Base-by-base conservation (phyloP, 768 basidiomycete species). In the Antrodiella citrinella region DNA sequence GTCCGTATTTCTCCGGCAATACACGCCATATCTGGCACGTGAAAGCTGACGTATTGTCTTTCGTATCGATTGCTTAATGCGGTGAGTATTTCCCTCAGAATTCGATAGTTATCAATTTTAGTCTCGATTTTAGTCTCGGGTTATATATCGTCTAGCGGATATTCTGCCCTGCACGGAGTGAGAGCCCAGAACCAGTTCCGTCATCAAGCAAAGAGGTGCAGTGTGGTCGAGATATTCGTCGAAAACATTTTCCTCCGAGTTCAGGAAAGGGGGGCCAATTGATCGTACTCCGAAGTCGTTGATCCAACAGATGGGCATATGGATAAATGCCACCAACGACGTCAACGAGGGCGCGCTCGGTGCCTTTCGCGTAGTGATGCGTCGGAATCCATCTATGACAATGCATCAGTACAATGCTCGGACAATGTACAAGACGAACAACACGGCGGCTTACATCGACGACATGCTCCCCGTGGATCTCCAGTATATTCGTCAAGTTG, bases 201-300 rank as follows among this genome's bases (percentile, higher is more conserved):
- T n/a, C n/a, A n/a, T n/a, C n/a, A n/a, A n/a, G n/a, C n/a, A n/a
- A n/a, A n/a, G n/a, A n/a, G n/a, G n/a, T n/a, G n/a, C n/a, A n/a
- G n/a, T n/a, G n/a, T n/a, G n/a, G n/a, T n/a, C n/a, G n/a, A n/a
- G n/a, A n/a, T n/a, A n/a, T n/a, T n/a, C n/a, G 2, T 66, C 60
- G 54, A 46, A 42, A 2, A 50, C 58, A n/a, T 68, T 67, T 38
- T 53, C 59, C 0, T 45, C 59, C n/a, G 67, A 68, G 39, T 68
- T 63, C 45, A 49, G 26, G 3, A 22, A 47, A 3, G 63, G 57
- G 3, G 57, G 57, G 3, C 26, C 26, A 0, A 62, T 65, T 41
- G 56, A 43, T 19, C 41, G 15, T 19, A 19, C 41, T 18, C 9
- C 15, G 18, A 18, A 43, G 7, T 35, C 30, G 7, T 15, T 15